These are phyloP conservation scores for Babesia ovata DNA, from an alignment of 169 alveolate species.

Conservation along the genomic window DNA sequence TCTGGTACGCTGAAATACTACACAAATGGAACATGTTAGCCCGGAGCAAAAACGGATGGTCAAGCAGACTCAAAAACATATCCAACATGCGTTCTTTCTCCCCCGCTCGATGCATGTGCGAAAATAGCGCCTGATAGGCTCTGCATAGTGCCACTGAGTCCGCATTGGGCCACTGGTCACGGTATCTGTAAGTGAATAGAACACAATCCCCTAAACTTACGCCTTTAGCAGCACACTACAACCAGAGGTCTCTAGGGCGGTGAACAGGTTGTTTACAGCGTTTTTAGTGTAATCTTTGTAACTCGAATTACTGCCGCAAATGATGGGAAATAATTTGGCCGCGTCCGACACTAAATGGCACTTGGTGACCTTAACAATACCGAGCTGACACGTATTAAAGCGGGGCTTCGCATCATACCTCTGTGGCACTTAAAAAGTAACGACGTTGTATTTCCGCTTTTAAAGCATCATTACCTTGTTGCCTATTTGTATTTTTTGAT, in stretches of 20 bases:
- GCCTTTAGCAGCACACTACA: not conserved
- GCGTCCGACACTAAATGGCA: slow-evolving; percentile 10
- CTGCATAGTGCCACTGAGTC: slow-evolving; percentile 14
- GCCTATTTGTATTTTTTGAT: not conserved
- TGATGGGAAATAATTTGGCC: not conserved
- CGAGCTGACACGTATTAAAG: slow-evolving; percentile 12
- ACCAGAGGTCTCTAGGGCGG: not conserved
- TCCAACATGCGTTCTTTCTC: slow-evolving; percentile 3
- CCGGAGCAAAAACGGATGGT: slow-evolving; percentile 19
- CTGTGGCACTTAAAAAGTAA: not conserved
- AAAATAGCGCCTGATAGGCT: slow-evolving; percentile 15
- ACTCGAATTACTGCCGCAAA: not conserved
- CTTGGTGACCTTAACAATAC: slow-evolving; percentile 23
- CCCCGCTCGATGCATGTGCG: not conserved
- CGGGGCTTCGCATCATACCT: not conserved
- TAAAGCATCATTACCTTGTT: too few relatives aligned
- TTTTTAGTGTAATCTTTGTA: not conserved
- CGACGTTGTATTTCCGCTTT: not conserved
- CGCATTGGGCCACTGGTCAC: slow-evolving; percentile 23
- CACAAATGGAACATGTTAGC: slow-evolving; percentile 1
- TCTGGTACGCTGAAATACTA: not conserved
- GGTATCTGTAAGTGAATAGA: not conserved
- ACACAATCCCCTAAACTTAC: slow-evolving; percentile 4
- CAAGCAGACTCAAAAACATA: slow-evolving; percentile 7
- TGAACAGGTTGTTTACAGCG: not conserved